phyloP scores from a whole-genome alignment of 2,329 filamentous ascomycete species.

The Pestalotiopsis fici region DNA sequence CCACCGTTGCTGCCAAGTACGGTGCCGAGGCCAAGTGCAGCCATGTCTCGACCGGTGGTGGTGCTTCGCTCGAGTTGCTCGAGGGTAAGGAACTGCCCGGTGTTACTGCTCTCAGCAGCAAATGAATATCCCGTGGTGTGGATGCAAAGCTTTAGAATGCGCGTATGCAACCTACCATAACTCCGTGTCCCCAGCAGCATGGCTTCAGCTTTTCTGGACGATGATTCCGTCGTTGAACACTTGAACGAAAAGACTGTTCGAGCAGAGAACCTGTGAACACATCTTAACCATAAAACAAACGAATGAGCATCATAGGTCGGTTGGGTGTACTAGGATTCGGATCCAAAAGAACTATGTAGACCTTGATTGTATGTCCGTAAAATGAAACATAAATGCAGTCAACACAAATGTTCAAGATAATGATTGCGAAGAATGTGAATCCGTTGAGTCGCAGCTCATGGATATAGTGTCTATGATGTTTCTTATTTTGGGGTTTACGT shows the following conservation, averaged over 20 bases:
- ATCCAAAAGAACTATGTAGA: not conserved
- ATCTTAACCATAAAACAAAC: not conserved
- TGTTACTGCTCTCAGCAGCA: constrained; percentile 85
- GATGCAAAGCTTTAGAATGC: constrained; percentile 18
- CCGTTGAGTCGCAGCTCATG: not conserved
- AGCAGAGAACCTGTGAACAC: not conserved
- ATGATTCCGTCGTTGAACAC: not conserved
- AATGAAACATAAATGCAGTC: not conserved
- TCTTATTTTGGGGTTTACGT: not conserved
- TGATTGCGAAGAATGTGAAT: not conserved
- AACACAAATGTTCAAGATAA: not conserved
- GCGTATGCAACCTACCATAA: not conserved
- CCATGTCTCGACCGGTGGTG: constrained; percentile 96
- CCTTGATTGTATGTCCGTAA: not conserved
- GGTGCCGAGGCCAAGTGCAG: constrained; percentile 92
- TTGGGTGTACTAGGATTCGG: not conserved
- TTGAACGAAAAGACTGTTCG: not conserved
- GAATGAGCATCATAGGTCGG: not conserved
- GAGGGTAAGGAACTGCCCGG: constrained; percentile 98
- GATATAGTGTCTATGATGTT: not conserved
- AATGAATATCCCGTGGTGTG: constrained; percentile 42
- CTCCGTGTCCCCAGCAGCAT: not conserved
- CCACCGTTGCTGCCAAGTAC: constrained; percentile 97
- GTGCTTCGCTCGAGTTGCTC: constrained; percentile 91
- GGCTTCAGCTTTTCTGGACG: not conserved